phyloP scores from a whole-genome alignment of 176 grass and related monocot species.

The Avena atlantica region DNA sequence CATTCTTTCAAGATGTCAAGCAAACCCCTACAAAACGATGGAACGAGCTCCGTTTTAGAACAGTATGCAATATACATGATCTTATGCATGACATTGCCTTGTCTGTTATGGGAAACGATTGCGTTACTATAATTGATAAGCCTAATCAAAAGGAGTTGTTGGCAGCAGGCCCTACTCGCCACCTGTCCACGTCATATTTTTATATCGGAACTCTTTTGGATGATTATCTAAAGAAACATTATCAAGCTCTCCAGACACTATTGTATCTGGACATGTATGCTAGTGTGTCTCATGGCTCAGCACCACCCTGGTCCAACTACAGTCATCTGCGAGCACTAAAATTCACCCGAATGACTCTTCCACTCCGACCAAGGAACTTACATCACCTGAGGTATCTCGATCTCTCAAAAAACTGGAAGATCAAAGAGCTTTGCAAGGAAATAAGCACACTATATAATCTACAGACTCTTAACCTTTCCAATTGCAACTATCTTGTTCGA shows the following conservation, averaged over 20 bases:
- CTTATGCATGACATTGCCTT: slow-evolving; percentile 35
- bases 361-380: neutral
- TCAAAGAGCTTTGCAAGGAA: neutral
- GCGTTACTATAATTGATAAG: neutral
- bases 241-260: neutral
- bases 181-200: fast-evolving
- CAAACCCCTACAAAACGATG: neutral
- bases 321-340: neutral
- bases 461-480: neutral
- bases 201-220: neutral
- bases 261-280: fast-evolving
- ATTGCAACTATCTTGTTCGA: neutral
- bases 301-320: neutral
- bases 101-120: slow-evolving; percentile 17
- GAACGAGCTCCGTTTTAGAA: neutral
- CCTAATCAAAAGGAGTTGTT: neutral
- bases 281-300: neutral
- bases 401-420: fast-evolving
- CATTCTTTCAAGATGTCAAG: slow-evolving; percentile 37
- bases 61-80: slow-evolving; percentile 37
- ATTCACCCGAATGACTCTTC: fast-evolving
- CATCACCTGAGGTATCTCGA: slow-evolving; percentile 3
- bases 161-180: neutral
- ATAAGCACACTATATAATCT: slow-evolving; percentile 9
- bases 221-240: neutral